A percentile compares a stretch with the other conserved stretches of the same genome.
Conservation (phyloP, 305 asterid genomes). For the Lippia alba region DNA sequence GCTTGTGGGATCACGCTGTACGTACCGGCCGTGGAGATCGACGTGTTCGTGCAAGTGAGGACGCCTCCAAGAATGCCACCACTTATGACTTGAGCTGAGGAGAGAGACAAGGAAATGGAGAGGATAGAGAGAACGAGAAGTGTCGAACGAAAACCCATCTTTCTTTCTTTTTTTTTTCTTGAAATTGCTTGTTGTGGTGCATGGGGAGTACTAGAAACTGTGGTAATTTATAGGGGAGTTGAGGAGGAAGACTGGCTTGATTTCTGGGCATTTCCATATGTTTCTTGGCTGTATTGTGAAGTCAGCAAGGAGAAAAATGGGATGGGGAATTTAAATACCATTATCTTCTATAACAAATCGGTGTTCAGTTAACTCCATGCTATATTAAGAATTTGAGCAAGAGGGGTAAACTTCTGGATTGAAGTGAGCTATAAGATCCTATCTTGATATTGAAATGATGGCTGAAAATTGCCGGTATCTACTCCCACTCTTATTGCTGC, state of each 20-base stretch:
- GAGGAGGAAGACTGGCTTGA: too few relatives aligned
- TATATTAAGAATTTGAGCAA: background rate
- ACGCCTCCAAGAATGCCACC: conserved; percentile 17
- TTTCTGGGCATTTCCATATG: background rate
- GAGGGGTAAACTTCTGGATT: background rate
- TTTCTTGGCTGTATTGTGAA: background rate
- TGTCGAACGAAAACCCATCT: conserved; percentile 1
- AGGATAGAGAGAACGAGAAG: conserved; percentile 8
- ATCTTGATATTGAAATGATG: background rate
- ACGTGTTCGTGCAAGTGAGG: conserved; percentile 16
- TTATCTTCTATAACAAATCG: conserved; percentile 9
- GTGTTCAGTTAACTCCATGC: background rate
- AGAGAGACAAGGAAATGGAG: background rate
- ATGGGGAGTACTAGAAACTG: background rate
- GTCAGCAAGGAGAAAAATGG: too few relatives aligned
- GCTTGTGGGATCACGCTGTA: conserved; percentile 23
- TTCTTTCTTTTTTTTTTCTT: background rate
- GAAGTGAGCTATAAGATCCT: background rate
- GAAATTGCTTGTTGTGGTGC: background rate
- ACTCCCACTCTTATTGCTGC: too few relatives aligned
- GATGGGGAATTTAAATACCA: background rate
- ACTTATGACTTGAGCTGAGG: background rate
- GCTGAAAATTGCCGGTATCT: too few relatives aligned
- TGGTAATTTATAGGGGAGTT: conserved; percentile 7
- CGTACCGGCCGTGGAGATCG: conserved; percentile 1